phyloP scores from a whole-genome alignment of 2,329 filamentous ascomycete genomes.

The Fusarium annulatum region DNA sequence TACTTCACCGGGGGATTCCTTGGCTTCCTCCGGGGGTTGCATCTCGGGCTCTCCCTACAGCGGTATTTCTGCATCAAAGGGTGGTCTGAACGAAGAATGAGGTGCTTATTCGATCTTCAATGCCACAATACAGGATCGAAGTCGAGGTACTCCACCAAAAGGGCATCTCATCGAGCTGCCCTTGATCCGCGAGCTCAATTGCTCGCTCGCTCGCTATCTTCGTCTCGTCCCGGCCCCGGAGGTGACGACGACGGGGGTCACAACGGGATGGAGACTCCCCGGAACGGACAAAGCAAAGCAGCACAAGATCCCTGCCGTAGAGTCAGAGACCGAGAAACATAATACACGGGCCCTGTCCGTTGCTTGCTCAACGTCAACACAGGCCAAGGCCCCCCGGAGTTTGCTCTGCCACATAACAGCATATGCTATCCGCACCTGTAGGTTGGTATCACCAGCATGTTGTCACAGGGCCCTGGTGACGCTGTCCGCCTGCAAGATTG shows the following conservation, averaged over 20 bases:
- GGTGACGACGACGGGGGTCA: slow-evolving; percentile 37
- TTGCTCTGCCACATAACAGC: slow-evolving; percentile 34
- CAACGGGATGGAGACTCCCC: slow-evolving; percentile 38
- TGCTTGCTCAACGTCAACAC: slow-evolving; percentile 43
- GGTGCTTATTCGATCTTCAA: slow-evolving; percentile 7
- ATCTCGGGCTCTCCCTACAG: slow-evolving; percentile 40
- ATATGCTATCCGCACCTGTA: slow-evolving; percentile 27
- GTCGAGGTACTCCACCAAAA: slow-evolving; percentile 16
- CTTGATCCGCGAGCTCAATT: slow-evolving; percentile 14
- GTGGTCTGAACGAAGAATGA: slow-evolving; percentile 11
- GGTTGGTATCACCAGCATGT: slow-evolving; percentile 31
- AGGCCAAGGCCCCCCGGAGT: slow-evolving; percentile 20
- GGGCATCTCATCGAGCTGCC: not conserved
- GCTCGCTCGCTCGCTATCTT: not conserved
- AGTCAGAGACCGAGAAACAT: slow-evolving; percentile 36
- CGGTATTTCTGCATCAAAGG: slow-evolving; percentile 32
- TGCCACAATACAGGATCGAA: slow-evolving; percentile 17
- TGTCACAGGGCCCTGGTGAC: slow-evolving; percentile 26
- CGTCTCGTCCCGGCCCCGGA: slow-evolving; percentile 31
- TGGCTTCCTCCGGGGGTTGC: slow-evolving; percentile 37
- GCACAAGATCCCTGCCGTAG: slow-evolving; percentile 35
- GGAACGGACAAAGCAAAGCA: slow-evolving; percentile 35
- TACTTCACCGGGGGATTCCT: slow-evolving; percentile 37
- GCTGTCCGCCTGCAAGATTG: slow-evolving; percentile 5
- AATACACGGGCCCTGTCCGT: slow-evolving; percentile 42